Evolutionary conservation across 495 filamentous ascomycete species (phyloP), one percentile per base, ranked within the genome.

Genomic region (Aspergillus nidulans): DNA sequence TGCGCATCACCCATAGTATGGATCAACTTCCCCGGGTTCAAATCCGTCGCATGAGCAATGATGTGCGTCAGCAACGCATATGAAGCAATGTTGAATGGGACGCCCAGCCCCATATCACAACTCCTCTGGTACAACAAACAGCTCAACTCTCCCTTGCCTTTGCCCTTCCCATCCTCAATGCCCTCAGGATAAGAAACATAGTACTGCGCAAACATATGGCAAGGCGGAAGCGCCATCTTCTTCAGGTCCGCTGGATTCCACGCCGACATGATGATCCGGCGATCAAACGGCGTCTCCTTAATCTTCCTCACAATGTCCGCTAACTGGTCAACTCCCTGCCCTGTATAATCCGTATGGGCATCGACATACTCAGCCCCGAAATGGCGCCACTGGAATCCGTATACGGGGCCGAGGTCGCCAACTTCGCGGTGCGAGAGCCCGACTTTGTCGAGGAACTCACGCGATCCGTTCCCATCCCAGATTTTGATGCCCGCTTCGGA

Each of bases 141-240:
- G 63, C 88, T 85, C 19, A 97, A 75, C 23, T 85, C 77, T 3
- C 91, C 91, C 57, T 77, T 79, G 39, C 20, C 41, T 45, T 12
- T 40, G 0, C 23, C 18, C 38, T 43, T 34, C n/a, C 60, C 62
- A 30, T 38, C 47, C 32, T 36, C 32, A 10, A 24, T 24, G 18
- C 30, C 47, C 4, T 49, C 32, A 7, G 88, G 88, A 68, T 82
- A 97, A 1, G 86, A 89, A 34, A 98, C 92, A 63, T 97, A 97
- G 64, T 97, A 97, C 72, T 97, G 95, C 13, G 92, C 92, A 73
- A 98, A 96, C 94, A 98, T 96, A 69, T 97, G 94, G 65, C 94
- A 98, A 4, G 95, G 94, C 58, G 94, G 94, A 18, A 98, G 78
- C 2, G 91, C 94, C 94, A 97, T 98, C 69, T 88, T 84, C 43